Evolutionary conservation across 345 rosid genomes (phyloP), one percentile per base, ranked within the genome.

Genomic region (Camelina hispida): DNA sequence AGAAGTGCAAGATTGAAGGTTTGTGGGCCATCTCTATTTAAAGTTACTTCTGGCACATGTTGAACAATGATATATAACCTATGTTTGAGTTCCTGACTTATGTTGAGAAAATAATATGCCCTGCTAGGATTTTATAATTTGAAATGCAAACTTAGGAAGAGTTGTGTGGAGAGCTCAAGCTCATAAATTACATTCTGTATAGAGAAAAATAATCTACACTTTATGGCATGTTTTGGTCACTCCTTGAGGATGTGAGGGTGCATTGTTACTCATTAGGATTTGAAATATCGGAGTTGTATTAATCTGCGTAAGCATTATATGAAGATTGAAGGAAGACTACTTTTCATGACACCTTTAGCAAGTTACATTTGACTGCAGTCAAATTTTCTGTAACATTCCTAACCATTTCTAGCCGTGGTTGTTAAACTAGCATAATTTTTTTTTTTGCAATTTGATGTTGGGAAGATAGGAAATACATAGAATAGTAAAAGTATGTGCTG

Each of bases 1-100:
- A 87, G 62, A 89, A 85, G 51, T 95, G 99, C 79, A 95, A 89
- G 86, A 88, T 95, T 57, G 94, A 88, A 87, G 96, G 99, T 81
- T 77, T 80, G 91, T 80, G 10, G 50, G 62, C 11, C 32, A 58
- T 60, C 56, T 48, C 35, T 75, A 46, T 47, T 25, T 48, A 55
- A 37, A 70, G 38, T 63, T 55, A 35, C 17, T 38, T 76, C 52
- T 55, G 11, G 3, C 30, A 63, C 47, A 35, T 70, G 28, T 3
- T 23, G 25, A 23, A 23, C 25, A 52, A 40, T 23, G 4, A 52
- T 51, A 34, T 62, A 15, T 76, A 38, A 69, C 14, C 7, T 53
- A 25, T 62, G 71, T 76, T 53, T 55, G 75, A 25, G 32, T 56
- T 37, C 71, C 38, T 69, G 70, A 22, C 22, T 30, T 53, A 35